phyloP scores from a whole-genome alignment of 495 filamentous ascomycete species.

The Lichenothelia convexa region DNA sequence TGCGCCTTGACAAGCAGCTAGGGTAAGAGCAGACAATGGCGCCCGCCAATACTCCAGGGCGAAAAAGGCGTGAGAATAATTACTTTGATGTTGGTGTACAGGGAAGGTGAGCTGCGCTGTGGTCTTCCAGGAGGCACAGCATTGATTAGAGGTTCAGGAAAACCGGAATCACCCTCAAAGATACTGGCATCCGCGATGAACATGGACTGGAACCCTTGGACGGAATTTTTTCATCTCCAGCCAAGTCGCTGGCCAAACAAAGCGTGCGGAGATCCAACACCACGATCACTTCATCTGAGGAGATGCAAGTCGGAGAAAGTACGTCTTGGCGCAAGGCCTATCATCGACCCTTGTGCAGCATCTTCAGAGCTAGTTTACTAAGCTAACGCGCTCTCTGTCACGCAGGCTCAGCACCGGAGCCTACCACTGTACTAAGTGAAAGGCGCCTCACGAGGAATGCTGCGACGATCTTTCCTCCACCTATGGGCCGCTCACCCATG shows the following conservation, averaged over 20 bases:
- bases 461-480: constrained; percentile 24
- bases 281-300: constrained; percentile 22
- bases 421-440: constrained; percentile 19
- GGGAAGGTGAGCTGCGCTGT: constrained; percentile 33
- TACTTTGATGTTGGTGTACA: constrained; percentile 45
- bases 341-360: no score
- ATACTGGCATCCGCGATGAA: constrained; percentile 69
- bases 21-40: constrained; percentile 1
- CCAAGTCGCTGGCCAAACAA: constrained; percentile 32
- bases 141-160: constrained; percentile 28
- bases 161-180: constrained; percentile 68
- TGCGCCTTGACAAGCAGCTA: no score
- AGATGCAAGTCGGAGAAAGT: constrained; percentile 29
- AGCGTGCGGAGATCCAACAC: constrained; percentile 17
- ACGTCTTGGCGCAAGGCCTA: constrained; percentile 11
- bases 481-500: constrained; percentile 32
- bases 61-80: constrained; percentile 36
- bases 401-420: constrained; percentile 30
- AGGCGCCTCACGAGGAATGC: constrained; percentile 13
- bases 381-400: background rate
- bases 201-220: constrained; percentile 79
- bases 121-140: constrained; percentile 8
- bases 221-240: constrained; percentile 75
- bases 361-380: background rate
- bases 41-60: constrained; percentile 10